phyloP scores from a whole-genome alignment of 495 filamentous ascomycete species.

The Aspergillus baeticus region DNA sequence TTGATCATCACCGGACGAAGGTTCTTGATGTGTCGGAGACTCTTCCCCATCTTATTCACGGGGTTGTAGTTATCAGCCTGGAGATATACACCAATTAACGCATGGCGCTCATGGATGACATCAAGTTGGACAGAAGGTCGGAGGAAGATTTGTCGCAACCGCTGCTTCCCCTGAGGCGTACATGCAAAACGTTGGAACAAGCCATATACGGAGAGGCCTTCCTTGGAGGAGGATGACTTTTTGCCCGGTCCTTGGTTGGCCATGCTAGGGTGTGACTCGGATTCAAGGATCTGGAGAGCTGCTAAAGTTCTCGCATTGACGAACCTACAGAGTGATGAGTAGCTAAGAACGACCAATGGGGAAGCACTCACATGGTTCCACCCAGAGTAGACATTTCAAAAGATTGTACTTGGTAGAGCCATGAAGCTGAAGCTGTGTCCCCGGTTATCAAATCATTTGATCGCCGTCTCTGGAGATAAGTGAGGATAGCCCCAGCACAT shows the following conservation, averaged over 20 bases:
- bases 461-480: conserved; percentile 71
- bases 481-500: conserved; percentile 82
- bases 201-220: conserved; percentile 86
- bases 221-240: conserved; percentile 71
- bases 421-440: conserved; percentile 43
- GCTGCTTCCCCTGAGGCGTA: conserved; percentile 76
- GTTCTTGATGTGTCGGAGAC: conserved; percentile 74
- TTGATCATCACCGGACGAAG: conserved; percentile 68
- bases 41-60: conserved; percentile 57
- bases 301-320: conserved; percentile 76
- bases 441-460: conserved; percentile 57
- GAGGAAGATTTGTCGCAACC: conserved; percentile 80
- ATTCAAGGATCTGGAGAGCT: conserved; percentile 82
- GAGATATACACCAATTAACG: conserved; percentile 66
- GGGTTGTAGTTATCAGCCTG: conserved; percentile 63
- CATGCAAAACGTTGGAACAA: conserved; percentile 74
- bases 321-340: conserved; percentile 51
- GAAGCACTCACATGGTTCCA: conserved; percentile 63
- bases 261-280: conserved; percentile 80
- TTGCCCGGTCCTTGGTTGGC: conserved; percentile 75
- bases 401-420: conserved; percentile 56
- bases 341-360: not conserved
- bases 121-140: conserved; percentile 69
- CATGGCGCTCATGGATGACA: conserved; percentile 72
- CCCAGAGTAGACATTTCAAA: conserved; percentile 77